Conservation (phyloP, 2,329 filamentous ascomycete genomes). For the Fusarium pseudocircinatum region DNA sequence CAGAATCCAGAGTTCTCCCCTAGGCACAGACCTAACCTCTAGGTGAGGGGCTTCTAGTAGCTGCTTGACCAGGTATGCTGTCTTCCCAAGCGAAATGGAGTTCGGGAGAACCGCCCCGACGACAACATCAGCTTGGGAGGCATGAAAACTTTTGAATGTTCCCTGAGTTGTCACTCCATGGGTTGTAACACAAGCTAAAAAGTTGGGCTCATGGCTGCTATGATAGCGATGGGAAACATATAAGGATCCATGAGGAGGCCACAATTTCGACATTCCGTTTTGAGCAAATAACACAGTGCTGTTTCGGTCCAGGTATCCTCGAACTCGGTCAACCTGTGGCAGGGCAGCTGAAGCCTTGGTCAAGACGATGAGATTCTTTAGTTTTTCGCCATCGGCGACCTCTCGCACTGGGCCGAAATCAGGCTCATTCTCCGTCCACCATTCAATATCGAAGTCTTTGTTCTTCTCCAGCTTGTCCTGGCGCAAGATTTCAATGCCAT, state of each 20-base stretch:
- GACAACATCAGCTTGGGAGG: constrained; percentile 58
- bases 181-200: constrained; percentile 73
- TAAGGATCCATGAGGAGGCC: constrained; percentile 60
- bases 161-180: constrained; percentile 65
- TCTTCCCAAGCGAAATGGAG: constrained; percentile 10
- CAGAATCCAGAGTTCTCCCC: constrained; percentile 60
- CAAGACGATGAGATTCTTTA: constrained; percentile 80
- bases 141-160: constrained; percentile 62
- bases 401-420: constrained; percentile 50
- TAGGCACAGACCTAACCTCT: constrained; percentile 51
- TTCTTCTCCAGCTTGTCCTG: constrained; percentile 44
- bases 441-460: constrained; percentile 60
- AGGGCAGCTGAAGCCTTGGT: constrained; percentile 78
- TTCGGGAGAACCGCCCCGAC: constrained; percentile 58
- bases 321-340: constrained; percentile 66
- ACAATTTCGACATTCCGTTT: constrained; percentile 82
- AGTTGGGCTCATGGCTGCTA: constrained; percentile 64
- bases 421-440: constrained; percentile 61
- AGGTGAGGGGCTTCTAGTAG: constrained; percentile 57
- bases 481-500: constrained; percentile 58
- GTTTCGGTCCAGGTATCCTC: constrained; percentile 66
- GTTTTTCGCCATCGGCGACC: constrained; percentile 53
- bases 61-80: constrained; percentile 53
- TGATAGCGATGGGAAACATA: constrained; percentile 57
- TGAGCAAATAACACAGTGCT: constrained; percentile 87